These are phyloP conservation scores for Coprinopsis marcescibilis DNA, from an alignment of 768 basidiomycete genomes.

Conservation along the genomic window DNA sequence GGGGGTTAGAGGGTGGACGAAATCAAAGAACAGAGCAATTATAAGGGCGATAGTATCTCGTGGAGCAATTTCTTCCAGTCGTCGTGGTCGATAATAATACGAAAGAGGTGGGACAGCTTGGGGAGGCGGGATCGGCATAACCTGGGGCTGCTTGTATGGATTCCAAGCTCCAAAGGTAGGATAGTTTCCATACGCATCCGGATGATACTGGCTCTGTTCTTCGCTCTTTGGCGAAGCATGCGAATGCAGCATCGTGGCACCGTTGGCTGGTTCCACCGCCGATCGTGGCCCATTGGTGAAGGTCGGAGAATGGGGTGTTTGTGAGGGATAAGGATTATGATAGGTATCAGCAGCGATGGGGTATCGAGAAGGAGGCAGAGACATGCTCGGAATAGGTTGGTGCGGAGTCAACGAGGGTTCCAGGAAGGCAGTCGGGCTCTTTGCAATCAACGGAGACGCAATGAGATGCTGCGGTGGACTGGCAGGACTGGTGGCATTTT, in stretches of 20 bases:
- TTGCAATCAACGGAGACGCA: conserved; percentile 37
- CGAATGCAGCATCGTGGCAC: conserved; percentile 19
- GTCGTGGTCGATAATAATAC: conserved; percentile 66
- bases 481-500: conserved; percentile 36
- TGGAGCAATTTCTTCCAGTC: conserved; percentile 78
- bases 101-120: conserved; percentile 59
- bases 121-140: conserved; percentile 35
- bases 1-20: conserved; percentile 87
- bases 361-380: conserved; percentile 63
- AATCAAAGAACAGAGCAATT: conserved; percentile 88
- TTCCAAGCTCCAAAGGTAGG: conserved; percentile 60
- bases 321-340: conserved; percentile 38
- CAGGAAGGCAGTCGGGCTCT: conserved; percentile 46
- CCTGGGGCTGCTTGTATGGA: conserved; percentile 55
- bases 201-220: conserved; percentile 33
- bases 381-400: conserved; percentile 33
- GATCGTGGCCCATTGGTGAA: conserved; percentile 34
- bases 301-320: conserved; percentile 32
- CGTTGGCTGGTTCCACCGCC: conserved; percentile 30
- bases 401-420: conserved; percentile 43
- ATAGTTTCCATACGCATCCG: conserved; percentile 58
- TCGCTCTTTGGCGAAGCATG: conserved; percentile 39
- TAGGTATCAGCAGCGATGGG: conserved; percentile 66
- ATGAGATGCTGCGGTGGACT: conserved; percentile 45
- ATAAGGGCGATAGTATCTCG: conserved; percentile 77